Evolutionary conservation across 2,329 filamentous ascomycete genomes (phyloP), one percentile per base, ranked within the genome.

Genomic region (Karstenula rhodostoma): DNA sequence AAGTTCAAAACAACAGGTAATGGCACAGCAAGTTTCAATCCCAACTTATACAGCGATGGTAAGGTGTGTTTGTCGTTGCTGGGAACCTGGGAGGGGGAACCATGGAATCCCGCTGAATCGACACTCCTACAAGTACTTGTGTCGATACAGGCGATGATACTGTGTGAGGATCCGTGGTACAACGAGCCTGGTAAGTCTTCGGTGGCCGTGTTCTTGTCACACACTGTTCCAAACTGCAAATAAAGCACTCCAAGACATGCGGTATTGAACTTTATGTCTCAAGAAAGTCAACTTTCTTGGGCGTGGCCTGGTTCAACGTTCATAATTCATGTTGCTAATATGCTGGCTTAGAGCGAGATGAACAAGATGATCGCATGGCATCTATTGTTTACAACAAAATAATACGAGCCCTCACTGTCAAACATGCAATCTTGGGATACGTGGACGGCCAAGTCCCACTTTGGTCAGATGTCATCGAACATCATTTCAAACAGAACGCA

Each of bases 121-220:
- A 86, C 83, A 3, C 71, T 86, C 2, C 74, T 85, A 4, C 84
- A 85, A 62, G 72, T 86, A 6, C 74, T 85, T 12, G 79, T 87
- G n/a, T 85, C 82, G 29, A 84, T 87, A 54, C 86, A 87, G 66
- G 79, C 80, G 32, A 86, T 87, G 85, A 82, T 87, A 22, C 79
- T 88, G 50, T 84, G 81, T 63, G 81, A 82, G 17, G 66, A 84
- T 51, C 86, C 85, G 1, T 84, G 77, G 69, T 83, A 80, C 76
- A 87, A 87, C 67, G 84, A 87, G 69, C 85, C 86, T 0, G 81
- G 79, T 1, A 70, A 74, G 13, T 77, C 23, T 27, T 13, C 25
- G 37, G 37, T 42, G 12, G n/a, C n/a, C n/a, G n/a, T n/a, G n/a
- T n/a, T n/a, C n/a, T n/a, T n/a, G n/a, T n/a, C n/a, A n/a, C n/a